Evolutionary conservation across 305 asterid genomes (phyloP), one percentile per base, ranked within the genome.

Genomic region (Rubia occidens): DNA sequence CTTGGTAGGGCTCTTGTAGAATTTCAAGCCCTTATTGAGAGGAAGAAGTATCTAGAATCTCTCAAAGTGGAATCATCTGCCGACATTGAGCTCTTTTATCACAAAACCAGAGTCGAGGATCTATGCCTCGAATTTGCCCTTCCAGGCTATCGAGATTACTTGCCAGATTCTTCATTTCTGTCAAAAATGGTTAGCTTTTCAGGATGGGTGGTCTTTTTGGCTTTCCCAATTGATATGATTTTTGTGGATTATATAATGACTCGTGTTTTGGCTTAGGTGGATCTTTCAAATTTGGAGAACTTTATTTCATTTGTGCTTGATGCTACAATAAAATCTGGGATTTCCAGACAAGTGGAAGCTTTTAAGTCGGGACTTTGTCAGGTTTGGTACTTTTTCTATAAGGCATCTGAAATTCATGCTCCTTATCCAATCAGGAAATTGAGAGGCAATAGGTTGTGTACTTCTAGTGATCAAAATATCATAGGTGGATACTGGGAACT

Each of bases 121-220:
- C 88, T 95, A 68, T 88, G 88, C 83, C 90, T 95, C 75, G 99
- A 89, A 82, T 95, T 88, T 77, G 76, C 86, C 66, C 88, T 95
- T 80, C 99, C 99, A 20, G 98, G 99, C 20, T 88, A 88, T 82
- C 96, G 94, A 43, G 97, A 95, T 79, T 95, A 85, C 73, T 75
- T 73, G 67, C 83, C 83, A 58, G 73, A 49, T 54, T 74, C 85
- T 59, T 79, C 80, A 32, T 74, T 86, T 45, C 81, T 82, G 66
- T 68, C 83, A 14, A 78, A 79, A 74, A 85, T 75, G 97, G 99
- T 95, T 77, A 79, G 96, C 68, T 71, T 75, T 77, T 73, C 20
- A 43, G 72, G 55, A 45, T 43, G 66, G 76, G 67, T 64, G 71
- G 53, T 70, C 67, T 13, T 68, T 43, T 32, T 15, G 10, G 14